These are phyloP conservation scores for Poa pratensis DNA, from an alignment of 176 grass and related monocot genomes.

Conservation along the genomic window DNA sequence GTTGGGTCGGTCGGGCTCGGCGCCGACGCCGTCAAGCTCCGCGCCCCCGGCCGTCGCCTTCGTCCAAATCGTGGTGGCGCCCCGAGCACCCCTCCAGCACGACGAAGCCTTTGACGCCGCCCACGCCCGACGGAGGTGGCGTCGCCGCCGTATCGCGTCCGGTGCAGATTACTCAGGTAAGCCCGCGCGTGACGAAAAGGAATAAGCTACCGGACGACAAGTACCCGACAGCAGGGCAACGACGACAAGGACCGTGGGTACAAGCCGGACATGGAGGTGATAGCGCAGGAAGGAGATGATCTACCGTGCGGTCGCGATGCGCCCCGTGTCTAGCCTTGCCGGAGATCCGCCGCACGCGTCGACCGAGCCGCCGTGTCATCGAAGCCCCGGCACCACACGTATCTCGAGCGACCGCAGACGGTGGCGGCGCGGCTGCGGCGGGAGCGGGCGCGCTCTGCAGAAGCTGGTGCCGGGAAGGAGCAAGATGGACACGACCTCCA, in stretches of 20 bases:
- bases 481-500: conserved; percentile 86
- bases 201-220: no score
- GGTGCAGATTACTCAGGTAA: no score
- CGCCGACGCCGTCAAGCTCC: no score
- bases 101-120: no score
- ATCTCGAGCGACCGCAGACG: conserved; percentile 77
- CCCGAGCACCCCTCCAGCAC: no score
- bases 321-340: conserved; percentile 52
- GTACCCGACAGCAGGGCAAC: no score
- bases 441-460: conserved; percentile 54
- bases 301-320: conserved; percentile 83
- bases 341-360: not conserved
- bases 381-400: conserved; percentile 50
- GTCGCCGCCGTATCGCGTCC: no score
- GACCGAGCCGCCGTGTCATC: conserved; percentile 1
- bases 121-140: no score
- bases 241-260: not conserved
- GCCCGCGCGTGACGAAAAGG: no score
- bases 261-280: conserved; percentile 39
- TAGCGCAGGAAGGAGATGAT: conserved; percentile 75
- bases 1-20: no score
- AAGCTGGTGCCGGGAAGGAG: conserved; percentile 77
- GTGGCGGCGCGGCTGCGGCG: conserved; percentile 64
- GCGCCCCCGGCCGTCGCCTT: no score
- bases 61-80: no score